Base-by-base conservation (phyloP, 352 stramenopile genomes). In the Globisporangium canariense region DNA sequence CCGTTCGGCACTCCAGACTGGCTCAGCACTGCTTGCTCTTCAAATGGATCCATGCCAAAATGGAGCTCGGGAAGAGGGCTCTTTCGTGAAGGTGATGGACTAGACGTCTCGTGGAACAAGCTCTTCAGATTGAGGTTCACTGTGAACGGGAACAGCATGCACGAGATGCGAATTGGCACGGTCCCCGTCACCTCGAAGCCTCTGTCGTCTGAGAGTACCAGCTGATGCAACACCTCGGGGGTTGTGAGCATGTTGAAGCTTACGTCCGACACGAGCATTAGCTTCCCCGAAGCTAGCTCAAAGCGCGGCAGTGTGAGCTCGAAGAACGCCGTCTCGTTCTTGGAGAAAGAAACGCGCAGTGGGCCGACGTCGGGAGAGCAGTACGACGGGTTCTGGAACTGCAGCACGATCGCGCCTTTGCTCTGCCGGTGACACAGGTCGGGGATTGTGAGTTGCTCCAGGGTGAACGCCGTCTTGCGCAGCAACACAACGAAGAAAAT, bases 341-440 rank as follows among this genome's bases (percentile, higher is more conserved):
- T 90, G 9, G 66, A 55, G 41, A 94, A 78, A 7, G 64, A 77
- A 38, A 91, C 63, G 32, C 69, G 68, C 49, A 92, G 46, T n/a
- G 81, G 74, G 0, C 83, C 82, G 34, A 94, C 63, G 3, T 75
- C 66, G 0, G 86, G 86, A 34, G 77, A 75, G 65, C 86, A 94
- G 56, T 90, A 93, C 36, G 83, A 93, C 60, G 86, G 86, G 57
- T 94, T 94, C 30, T 82, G 64, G 60, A 91, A 81, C 59, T 79
- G 65, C 40, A 94, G 25, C 16, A 89, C 62, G 28, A 85, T 60
- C 34, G 83, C 72, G 22, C 83, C 86, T 5, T 73, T 57, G 20
- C 77, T 85, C 14, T 69, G 68, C 14, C 53, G 49, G 60, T 92
- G 83, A 57, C 86, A 94, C 52, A 94, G 57, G 25, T 94, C 86